Percentiles rank a stretch among this genome's conserved stretches.
These are phyloP conservation scores for Entrophospora sp. DNA, from an alignment of 192 early-diverging fungal genomes.

Conservation along the genomic window DNA sequence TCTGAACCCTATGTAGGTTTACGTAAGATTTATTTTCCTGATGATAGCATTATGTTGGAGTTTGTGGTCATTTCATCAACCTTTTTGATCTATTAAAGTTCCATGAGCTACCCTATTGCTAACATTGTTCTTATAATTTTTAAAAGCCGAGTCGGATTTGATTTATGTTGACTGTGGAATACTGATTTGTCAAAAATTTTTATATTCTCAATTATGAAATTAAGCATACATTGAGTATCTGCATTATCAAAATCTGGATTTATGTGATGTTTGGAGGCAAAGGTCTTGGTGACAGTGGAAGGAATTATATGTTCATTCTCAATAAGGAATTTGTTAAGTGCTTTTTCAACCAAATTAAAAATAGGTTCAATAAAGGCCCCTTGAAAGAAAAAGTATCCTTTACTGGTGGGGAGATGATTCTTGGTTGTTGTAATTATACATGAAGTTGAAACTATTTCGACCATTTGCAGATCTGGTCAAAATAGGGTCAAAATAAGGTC, in stretches of 20 bases:
- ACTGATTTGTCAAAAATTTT: neutral
- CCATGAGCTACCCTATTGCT: neutral
- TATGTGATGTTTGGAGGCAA: neutral
- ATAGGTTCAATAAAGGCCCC: neutral
- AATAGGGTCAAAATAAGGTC: too few species aligned
- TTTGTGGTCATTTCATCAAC: neutral
- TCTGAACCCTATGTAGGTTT: too few species aligned
- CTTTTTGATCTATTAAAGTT: neutral
- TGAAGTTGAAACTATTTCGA: too few species aligned
- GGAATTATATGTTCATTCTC: constrained; percentile 6
- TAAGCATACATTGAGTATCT: neutral
- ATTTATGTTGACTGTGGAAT: neutral
- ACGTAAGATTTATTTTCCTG: too few species aligned
- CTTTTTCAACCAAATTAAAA: neutral
- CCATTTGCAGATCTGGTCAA: too few species aligned
- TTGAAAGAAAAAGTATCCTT: constrained; percentile 5
- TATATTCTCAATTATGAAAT: neutral
- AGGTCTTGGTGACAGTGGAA: neutral
- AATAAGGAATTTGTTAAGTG: constrained; percentile 1
- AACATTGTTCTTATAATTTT: constrained; percentile 8
- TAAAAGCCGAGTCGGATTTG: neutral
- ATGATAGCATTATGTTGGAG: constrained; percentile 1
- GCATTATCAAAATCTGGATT: neutral
- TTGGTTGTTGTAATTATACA: too few species aligned
- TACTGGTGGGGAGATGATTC: neutral